Conservation (phyloP, 495 filamentous ascomycete genomes). For the Penicillium alfredii region DNA sequence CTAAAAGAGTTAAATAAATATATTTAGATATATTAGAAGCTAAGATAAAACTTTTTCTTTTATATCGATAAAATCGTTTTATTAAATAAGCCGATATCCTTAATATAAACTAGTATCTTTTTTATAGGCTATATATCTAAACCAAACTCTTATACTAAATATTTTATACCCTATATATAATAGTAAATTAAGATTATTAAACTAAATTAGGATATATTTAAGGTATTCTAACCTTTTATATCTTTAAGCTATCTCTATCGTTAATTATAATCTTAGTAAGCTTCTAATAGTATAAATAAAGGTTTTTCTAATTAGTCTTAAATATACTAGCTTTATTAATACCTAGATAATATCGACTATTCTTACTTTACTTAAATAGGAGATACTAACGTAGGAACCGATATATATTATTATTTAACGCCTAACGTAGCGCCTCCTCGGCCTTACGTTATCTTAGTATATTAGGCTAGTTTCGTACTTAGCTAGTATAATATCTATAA, state of each 20-base stretch:
- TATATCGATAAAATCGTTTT: slow-evolving; percentile 16
- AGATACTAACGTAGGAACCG: slow-evolving; percentile 15
- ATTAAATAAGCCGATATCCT: slow-evolving; percentile 19
- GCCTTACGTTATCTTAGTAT: slow-evolving; percentile 8
- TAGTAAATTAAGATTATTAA: too few species aligned
- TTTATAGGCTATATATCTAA: slow-evolving; percentile 10
- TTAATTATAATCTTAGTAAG: slow-evolving; percentile 15
- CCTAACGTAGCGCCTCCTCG: slow-evolving; percentile 9
- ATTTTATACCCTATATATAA: slow-evolving; percentile 13
- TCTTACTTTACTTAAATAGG: slow-evolving; percentile 3
- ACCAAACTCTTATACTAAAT: slow-evolving; percentile 10
- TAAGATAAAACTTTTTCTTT: slow-evolving; percentile 20
- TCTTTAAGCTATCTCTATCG: slow-evolving; percentile 8
- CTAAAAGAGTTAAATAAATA: slow-evolving; percentile 15
- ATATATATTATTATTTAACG: slow-evolving; percentile 12
- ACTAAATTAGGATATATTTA: too few species aligned
- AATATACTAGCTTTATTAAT: slow-evolving; percentile 12
- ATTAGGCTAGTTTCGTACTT: slow-evolving; percentile 6
- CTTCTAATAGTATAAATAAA: slow-evolving; percentile 15
- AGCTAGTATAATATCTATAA: slow-evolving; percentile 8
- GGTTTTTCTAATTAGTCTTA: slow-evolving; percentile 12
- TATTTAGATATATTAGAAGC: slow-evolving; percentile 15
- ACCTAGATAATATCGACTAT: slow-evolving; percentile 6
- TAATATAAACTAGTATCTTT: slow-evolving; percentile 18
- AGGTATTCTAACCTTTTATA: too few species aligned